phyloP scores from a whole-genome alignment of 225 moss, liverwort and hornwort genomes.

The Polytrichum commune region DNA sequence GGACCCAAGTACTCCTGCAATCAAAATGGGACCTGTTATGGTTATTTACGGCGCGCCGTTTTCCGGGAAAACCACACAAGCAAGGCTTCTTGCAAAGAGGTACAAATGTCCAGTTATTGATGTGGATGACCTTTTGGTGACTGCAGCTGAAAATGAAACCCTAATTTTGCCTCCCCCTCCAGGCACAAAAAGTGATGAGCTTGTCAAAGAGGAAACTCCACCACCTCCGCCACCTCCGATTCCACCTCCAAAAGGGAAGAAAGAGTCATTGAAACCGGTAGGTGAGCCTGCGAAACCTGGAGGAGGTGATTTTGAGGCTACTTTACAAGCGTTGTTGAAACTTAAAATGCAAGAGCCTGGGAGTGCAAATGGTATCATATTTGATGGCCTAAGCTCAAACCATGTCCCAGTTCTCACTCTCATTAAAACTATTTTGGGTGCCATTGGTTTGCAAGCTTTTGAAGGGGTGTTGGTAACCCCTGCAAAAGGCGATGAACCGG shows the following conservation, averaged over 20 bases:
- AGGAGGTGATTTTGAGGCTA: constrained; percentile 11
- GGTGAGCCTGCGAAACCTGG: neutral
- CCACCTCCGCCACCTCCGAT: neutral
- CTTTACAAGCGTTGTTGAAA: constrained; percentile 37
- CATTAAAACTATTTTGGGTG: constrained; percentile 43
- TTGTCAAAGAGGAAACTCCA: neutral
- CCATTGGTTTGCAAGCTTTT: constrained; percentile 53
- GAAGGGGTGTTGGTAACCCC: constrained; percentile 13
- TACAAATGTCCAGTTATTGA: constrained; percentile 71
- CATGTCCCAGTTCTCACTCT: constrained; percentile 41
- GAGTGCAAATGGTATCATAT: constrained; percentile 52
- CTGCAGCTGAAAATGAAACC: constrained; percentile 39
- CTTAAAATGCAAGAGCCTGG: constrained; percentile 36
- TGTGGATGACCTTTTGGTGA: constrained; percentile 46
- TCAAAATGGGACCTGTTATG: constrained; percentile 31
- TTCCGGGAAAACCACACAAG: constrained; percentile 78
- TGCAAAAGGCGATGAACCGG: neutral
- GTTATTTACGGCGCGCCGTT: constrained; percentile 82
- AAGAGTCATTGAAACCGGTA: neutral
- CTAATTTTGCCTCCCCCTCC: constrained; percentile 28
- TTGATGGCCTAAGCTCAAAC: constrained; percentile 67
- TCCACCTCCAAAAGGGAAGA: constrained; percentile 16
- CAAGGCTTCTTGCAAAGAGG: constrained; percentile 50
- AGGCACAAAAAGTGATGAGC: too few species aligned
- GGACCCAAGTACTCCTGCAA: neutral